A percentile compares a stretch with the other conserved stretches of the same genome.
These are phyloP conservation scores for Vitis rotundifolia DNA, from an alignment of 164 flowering plant genomes.

Conservation along the genomic window DNA sequence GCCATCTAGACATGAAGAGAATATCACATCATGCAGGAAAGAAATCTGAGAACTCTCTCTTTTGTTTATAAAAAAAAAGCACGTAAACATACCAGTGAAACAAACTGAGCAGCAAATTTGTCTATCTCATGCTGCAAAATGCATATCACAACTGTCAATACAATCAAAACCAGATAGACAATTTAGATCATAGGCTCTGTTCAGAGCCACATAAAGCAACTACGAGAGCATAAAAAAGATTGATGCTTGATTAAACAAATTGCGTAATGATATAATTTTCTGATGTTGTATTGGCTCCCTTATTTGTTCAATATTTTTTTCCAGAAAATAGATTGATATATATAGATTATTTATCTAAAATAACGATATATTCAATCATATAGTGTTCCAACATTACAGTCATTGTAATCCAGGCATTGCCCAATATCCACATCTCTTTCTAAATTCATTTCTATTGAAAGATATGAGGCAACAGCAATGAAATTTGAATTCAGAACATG, in stretches of 20 bases:
- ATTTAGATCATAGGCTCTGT: not conserved
- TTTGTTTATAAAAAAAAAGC: not conserved
- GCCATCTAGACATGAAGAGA: constrained; percentile 19
- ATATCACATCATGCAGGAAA: not conserved
- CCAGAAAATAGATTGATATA: too few relatives aligned
- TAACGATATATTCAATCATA: too few relatives aligned
- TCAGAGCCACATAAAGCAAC: not conserved
- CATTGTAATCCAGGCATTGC: too few relatives aligned
- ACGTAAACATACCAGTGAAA: constrained; percentile 20
- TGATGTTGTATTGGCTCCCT: too few relatives aligned
- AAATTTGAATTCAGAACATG: too few relatives aligned
- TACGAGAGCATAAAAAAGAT: not conserved
- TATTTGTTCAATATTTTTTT: too few relatives aligned
- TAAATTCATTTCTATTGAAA: too few relatives aligned
- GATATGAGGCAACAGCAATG: too few relatives aligned
- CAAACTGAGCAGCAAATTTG: constrained; percentile 23
- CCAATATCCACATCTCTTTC: too few relatives aligned
- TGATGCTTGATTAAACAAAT: not conserved
- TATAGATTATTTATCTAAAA: too few relatives aligned
- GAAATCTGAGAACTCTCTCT: not conserved
- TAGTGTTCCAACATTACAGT: too few relatives aligned
- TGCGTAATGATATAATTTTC: not conserved
- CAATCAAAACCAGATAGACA: not conserved
- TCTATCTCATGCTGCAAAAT: constrained; percentile 24
- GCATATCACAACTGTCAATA: constrained; percentile 7